A percentile compares a stretch with the other conserved stretches of the same genome.
phyloP scores from a whole-genome alignment of 2,329 filamentous ascomycete species.

The Bisporella sp. region DNA sequence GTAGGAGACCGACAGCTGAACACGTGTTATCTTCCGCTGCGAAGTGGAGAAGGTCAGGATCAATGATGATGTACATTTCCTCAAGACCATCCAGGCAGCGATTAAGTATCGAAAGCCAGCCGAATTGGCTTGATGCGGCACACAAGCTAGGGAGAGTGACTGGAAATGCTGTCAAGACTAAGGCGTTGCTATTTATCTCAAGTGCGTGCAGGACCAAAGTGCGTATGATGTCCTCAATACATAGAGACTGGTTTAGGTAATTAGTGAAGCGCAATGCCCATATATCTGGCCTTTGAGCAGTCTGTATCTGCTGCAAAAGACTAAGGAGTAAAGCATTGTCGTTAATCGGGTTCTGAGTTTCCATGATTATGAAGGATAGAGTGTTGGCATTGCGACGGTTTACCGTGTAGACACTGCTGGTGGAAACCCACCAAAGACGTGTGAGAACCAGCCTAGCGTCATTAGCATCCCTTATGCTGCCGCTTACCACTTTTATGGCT shows the following conservation, averaged over 20 bases:
- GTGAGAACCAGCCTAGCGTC: conserved; percentile 48
- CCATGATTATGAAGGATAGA: conserved; percentile 22
- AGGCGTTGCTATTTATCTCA: too few relatives aligned
- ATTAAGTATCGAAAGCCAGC: neutral
- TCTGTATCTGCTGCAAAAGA: too few relatives aligned
- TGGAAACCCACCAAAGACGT: conserved; percentile 65
- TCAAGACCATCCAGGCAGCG: neutral
- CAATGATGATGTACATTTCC: neutral
- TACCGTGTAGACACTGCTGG: conserved; percentile 79
- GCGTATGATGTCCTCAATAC: too few relatives aligned
- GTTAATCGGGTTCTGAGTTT: neutral
- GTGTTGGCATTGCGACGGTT: conserved; percentile 62
- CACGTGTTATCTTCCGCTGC: neutral
- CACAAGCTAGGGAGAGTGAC: neutral
- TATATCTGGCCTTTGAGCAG: too few relatives aligned
- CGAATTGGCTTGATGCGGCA: neutral
- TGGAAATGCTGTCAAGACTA: neutral
- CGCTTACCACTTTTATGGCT: conserved; percentile 43
- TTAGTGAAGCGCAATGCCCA: too few relatives aligned
- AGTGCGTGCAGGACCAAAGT: too few relatives aligned
- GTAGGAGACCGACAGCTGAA: neutral
- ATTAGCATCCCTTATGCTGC: conserved; percentile 75
- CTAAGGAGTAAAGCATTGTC: neutral
- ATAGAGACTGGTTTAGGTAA: too few relatives aligned
- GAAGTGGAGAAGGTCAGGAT: neutral